These are phyloP conservation scores for Cryptococcus sp. DNA, from an alignment of 1,284 basidiomycete genomes.

Conservation along the genomic window DNA sequence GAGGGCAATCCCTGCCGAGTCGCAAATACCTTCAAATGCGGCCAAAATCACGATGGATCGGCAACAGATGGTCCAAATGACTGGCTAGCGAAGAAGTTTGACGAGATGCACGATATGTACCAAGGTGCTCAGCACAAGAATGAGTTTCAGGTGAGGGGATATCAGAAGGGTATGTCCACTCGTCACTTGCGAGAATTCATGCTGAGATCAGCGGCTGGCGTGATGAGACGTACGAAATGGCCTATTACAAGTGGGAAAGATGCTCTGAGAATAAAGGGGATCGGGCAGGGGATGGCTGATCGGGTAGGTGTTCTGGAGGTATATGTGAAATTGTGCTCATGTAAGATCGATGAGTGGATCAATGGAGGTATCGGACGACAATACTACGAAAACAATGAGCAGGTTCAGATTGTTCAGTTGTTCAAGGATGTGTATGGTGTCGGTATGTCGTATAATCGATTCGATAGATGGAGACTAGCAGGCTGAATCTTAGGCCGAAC, in stretches of 20 bases:
- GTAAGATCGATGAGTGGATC: slow-evolving; percentile 45
- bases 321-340: neutral
- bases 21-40: slow-evolving; percentile 34
- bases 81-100: slow-evolving; percentile 41
- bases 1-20: slow-evolving; percentile 12
- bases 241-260: slow-evolving; percentile 54
- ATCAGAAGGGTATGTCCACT: slow-evolving; percentile 22
- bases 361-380: slow-evolving; percentile 30
- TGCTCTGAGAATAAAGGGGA: slow-evolving; percentile 60
- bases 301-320: slow-evolving; percentile 55
- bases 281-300: slow-evolving; percentile 68
- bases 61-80: slow-evolving; percentile 36
- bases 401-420: slow-evolving; percentile 39
- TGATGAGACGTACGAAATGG: slow-evolving; percentile 25
- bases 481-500: slow-evolving; percentile 14
- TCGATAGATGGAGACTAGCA: slow-evolving; percentile 23
- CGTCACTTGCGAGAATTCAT: neutral
- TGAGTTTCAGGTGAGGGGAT: slow-evolving; percentile 33
- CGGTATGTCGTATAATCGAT: slow-evolving; percentile 50
- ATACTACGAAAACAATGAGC: slow-evolving; percentile 39
- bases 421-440: slow-evolving; percentile 83
- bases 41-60: slow-evolving; percentile 28
- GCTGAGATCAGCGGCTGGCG: slow-evolving; percentile 25
- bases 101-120: slow-evolving; percentile 38
- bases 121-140: slow-evolving; percentile 36